Evolutionary conservation across 148 eudicot species (phyloP).

Genomic region (Camellia granthamiana): DNA sequence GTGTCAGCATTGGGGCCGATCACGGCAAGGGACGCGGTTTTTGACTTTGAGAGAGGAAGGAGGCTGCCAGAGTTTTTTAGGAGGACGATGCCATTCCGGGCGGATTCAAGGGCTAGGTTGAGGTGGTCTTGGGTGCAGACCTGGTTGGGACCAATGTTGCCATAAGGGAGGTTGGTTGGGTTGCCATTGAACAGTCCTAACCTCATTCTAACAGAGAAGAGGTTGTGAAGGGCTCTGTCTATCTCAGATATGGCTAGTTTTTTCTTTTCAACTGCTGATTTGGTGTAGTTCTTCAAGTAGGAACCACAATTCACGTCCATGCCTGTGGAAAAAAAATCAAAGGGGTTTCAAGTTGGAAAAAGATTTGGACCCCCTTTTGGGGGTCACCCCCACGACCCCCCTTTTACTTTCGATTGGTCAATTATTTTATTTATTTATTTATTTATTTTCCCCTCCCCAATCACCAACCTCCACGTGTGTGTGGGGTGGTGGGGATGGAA

Average conservation of each 20-base stretch:
- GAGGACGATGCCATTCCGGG: constrained; percentile 68
- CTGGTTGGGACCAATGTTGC: constrained; percentile 44
- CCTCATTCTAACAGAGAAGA: constrained; percentile 71
- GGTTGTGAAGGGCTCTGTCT: constrained; percentile 78
- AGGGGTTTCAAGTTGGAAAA: constrained; percentile 14
- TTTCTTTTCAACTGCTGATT: constrained; percentile 61
- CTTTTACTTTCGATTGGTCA: too few species aligned
- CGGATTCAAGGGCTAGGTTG: constrained; percentile 72
- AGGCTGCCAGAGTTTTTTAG: constrained; percentile 56
- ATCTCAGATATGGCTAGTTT: constrained; percentile 48
- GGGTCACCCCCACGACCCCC: too few species aligned
- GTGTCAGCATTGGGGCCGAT: constrained; percentile 80
- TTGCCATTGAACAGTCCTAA: constrained; percentile 72
- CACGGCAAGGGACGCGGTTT: constrained; percentile 54
- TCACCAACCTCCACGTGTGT: too few species aligned
- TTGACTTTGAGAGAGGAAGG: constrained; percentile 54
- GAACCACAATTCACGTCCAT: constrained; percentile 89
- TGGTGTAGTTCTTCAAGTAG: constrained; percentile 60
- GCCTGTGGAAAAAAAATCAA: constrained; percentile 32
- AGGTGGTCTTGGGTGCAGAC: constrained; percentile 59
- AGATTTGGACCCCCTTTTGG: too few species aligned
- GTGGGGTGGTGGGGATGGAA: too few species aligned
- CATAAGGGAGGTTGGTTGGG: constrained; percentile 41
- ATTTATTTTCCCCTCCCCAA: too few species aligned
- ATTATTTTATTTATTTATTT: too few species aligned